Evolutionary conservation across 2,329 filamentous ascomycete species (phyloP).

Genomic region (Sclerotinia spermophila): DNA sequence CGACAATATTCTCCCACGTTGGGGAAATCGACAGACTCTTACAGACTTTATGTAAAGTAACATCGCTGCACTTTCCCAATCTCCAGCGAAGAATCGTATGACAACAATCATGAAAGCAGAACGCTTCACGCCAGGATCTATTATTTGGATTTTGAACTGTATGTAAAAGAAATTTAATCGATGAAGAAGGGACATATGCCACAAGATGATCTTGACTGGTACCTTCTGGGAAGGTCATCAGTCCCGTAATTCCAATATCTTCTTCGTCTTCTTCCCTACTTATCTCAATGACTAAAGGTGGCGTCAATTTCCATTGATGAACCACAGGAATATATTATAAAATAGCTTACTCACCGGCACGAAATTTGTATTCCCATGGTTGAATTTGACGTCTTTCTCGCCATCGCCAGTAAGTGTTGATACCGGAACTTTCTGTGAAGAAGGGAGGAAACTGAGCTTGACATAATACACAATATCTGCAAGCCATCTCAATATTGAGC

Average conservation of each 20-base stretch:
- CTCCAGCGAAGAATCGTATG: not conserved
- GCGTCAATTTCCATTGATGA: not conserved
- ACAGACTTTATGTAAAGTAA: not conserved
- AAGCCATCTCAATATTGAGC: not conserved
- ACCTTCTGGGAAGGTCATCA: not conserved
- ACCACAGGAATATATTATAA: not conserved
- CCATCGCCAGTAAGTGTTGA: not conserved
- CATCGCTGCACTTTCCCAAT: not conserved
- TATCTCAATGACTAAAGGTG: not conserved
- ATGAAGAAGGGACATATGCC: not conserved
- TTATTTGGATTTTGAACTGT: not conserved
- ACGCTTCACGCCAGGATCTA: not conserved
- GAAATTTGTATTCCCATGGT: not conserved
- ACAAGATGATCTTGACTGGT: not conserved
- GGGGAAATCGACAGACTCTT: not conserved
- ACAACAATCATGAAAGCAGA: not conserved
- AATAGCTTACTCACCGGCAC: no score
- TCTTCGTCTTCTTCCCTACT: not conserved
- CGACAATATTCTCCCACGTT: not conserved
- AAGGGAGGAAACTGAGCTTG: not conserved
- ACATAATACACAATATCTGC: not conserved
- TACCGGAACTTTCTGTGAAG: not conserved
- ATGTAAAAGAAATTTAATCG: not conserved
- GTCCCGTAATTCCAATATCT: not conserved
- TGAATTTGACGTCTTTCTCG: not conserved